A percentile compares a stretch with the other conserved stretches of the same genome.
Conservation (phyloP, 345 rosid genomes). For the Pugionium cornutum region DNA sequence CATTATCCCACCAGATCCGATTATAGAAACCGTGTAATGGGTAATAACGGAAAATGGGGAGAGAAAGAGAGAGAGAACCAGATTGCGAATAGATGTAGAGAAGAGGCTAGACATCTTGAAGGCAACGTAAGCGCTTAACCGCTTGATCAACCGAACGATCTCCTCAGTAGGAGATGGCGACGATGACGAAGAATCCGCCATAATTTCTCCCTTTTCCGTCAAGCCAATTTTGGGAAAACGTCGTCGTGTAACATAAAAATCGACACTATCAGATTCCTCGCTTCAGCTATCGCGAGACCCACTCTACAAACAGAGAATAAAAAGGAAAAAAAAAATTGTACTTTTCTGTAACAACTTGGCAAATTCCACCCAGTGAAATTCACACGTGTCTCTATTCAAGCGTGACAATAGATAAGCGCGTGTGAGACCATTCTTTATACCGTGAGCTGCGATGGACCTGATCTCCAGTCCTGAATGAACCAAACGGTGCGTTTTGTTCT, state of each 20-base stretch:
- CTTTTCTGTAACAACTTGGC: slow-evolving; percentile 10
- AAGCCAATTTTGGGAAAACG: neutral
- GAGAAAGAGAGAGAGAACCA: slow-evolving; percentile 50
- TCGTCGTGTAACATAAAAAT: slow-evolving; percentile 1
- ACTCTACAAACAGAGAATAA: too few relatives aligned
- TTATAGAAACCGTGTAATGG: neutral
- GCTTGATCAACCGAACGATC: slow-evolving; percentile 79
- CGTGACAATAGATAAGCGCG: slow-evolving; percentile 12
- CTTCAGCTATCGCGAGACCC: slow-evolving; percentile 21
- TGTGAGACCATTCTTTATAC: slow-evolving; percentile 5
- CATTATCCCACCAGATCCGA: slow-evolving; percentile 39
- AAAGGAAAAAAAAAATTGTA: neutral
- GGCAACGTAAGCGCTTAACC: slow-evolving; percentile 78
- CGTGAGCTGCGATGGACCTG: slow-evolving; percentile 27
- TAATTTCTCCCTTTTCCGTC: slow-evolving; percentile 5
- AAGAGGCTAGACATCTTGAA: slow-evolving; percentile 48
- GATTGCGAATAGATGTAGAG: slow-evolving; percentile 60
- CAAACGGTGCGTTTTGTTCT: slow-evolving; percentile 28
- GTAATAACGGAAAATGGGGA: neutral
- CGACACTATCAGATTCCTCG: slow-evolving; percentile 32
- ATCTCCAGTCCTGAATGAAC: neutral
- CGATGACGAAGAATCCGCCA: slow-evolving; percentile 47
- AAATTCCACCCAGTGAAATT: neutral
- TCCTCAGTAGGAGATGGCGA: slow-evolving; percentile 62
- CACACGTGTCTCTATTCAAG: slow-evolving; percentile 13